Conservation (phyloP, 2,329 filamentous ascomycete genomes). For the Aureobasidium musti region DNA sequence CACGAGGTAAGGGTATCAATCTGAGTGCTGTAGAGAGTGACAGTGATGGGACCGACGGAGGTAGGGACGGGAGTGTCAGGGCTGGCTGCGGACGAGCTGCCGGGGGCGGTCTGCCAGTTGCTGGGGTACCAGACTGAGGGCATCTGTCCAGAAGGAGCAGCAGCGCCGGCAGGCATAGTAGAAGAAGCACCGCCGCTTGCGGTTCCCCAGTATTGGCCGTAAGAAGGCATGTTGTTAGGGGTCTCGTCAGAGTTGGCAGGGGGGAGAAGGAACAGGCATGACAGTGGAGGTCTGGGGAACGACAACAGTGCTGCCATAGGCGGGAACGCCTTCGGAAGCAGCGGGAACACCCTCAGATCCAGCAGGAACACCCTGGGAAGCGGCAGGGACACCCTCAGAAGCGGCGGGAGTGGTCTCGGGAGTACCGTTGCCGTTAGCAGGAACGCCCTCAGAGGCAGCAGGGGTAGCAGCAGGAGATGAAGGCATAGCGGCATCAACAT, state of each 20-base stretch:
- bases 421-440: not conserved
- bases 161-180: conserved; percentile 11
- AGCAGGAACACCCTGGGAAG: not conserved
- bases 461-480: not conserved
- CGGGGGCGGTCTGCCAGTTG: not conserved
- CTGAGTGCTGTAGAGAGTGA: conserved; percentile 31
- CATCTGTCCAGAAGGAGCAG: conserved; percentile 24
- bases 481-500: not conserved
- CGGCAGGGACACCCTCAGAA: not conserved
- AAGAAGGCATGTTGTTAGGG: conserved; percentile 27
- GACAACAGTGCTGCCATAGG: conserved; percentile 1
- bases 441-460: conserved; percentile 2
- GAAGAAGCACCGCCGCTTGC: conserved; percentile 6
- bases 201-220: conserved; percentile 27
- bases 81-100: not conserved
- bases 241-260: conserved; percentile 22
- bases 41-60: conserved; percentile 23
- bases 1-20: conserved; percentile 31
- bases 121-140: conserved; percentile 19
- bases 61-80: conserved; percentile 1
- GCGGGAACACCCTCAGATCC: not conserved
- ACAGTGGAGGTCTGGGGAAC: not conserved
- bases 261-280: conserved; percentile 2
- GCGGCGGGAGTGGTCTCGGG: not conserved
- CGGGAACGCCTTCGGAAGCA: not conserved